phyloP scores from a whole-genome alignment of 306 rosid species.

The Vigna unguiculata region DNA sequence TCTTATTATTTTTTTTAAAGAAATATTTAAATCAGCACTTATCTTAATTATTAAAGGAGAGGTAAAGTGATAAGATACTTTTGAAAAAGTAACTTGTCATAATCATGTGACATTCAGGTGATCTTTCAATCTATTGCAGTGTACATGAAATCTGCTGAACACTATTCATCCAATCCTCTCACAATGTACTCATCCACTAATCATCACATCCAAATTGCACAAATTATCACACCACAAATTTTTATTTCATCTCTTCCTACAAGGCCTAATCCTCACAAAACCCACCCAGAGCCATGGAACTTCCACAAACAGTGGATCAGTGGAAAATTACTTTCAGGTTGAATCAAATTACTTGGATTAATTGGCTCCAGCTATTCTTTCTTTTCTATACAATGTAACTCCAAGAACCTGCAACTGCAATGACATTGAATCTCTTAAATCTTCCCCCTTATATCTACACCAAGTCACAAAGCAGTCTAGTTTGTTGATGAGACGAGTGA shows the following conservation, averaged over 20 bases:
- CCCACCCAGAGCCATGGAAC: slow-evolving; percentile 31
- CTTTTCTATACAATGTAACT: slow-evolving; percentile 40
- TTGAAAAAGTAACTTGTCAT: not conserved
- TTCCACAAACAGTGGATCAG: slow-evolving; percentile 35
- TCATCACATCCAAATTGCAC: slow-evolving; percentile 27
- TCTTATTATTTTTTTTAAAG: too few species aligned
- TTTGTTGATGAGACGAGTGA: not conserved
- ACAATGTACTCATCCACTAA: not conserved
- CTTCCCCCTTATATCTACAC: slow-evolving; percentile 41
- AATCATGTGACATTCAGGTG: not conserved
- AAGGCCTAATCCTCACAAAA: slow-evolving; percentile 29
- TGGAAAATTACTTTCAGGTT: slow-evolving; percentile 34
- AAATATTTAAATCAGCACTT: too few species aligned
- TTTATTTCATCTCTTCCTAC: slow-evolving; percentile 40
- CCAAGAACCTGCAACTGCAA: slow-evolving; percentile 16
- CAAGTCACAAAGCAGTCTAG: slow-evolving; percentile 33
- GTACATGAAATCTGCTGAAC: not conserved
- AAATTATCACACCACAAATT: slow-evolving; percentile 10
- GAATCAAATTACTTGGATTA: slow-evolving; percentile 41
- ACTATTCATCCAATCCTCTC: slow-evolving; percentile 1
- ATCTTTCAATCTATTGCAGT: not conserved
- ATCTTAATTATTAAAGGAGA: not conserved
- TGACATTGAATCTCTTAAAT: slow-evolving; percentile 15
- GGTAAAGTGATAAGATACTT: not conserved
- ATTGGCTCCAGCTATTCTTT: slow-evolving; percentile 32